Base-by-base conservation (phyloP, 2,329 filamentous ascomycete species). In the Fusarium nygamai region DNA sequence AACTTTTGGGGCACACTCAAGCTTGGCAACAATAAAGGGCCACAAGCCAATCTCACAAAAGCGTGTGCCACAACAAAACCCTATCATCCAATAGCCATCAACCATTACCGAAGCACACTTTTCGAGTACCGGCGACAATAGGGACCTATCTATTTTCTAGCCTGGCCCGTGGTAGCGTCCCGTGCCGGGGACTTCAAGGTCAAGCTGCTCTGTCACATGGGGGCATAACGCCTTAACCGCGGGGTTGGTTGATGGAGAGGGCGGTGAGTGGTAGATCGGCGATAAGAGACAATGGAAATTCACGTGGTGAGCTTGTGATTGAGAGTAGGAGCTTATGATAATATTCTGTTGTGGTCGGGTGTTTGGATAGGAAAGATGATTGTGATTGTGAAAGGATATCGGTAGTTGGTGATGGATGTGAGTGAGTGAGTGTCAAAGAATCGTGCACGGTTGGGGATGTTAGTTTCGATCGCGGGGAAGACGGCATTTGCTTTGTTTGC, bases 161-260 rank as follows among this genome's bases (percentile, higher is more conserved):
- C 47, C 46, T 74, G 51, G 56, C 71, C 71, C 71, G 63, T 74
- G 71, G 56, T 65, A 31, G 36, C 71, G 71, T 72, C 71, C 71
- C 71, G 71, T 74, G 71, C 71, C 71, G 63, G 41, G 29, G 39
- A 44, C 31, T 47, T 29, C 57, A 6, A 69, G 48, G 57, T 69
- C 67, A 51, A 69, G 50, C 33, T 64, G 27, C 47, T 31, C 31
- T 41, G 54, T 74, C 71, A 74, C 71, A 74, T 74, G 71, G 50
- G 29, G 38, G n/a, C 64, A 22, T 59, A 58, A 74, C 71, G 63
- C 71, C 71, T 64, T 46, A 62, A 54, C 71, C 71, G 71, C 51
- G 59, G 39, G 57, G 22, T 20, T 34, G 48, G 48, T 44, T 34
- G 48, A 48, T 44, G 64, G 56, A 43, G 69, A 46, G 69, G 38